Conservation (phyloP, 441 rosid species). For the Theobroma grandiflorum region DNA sequence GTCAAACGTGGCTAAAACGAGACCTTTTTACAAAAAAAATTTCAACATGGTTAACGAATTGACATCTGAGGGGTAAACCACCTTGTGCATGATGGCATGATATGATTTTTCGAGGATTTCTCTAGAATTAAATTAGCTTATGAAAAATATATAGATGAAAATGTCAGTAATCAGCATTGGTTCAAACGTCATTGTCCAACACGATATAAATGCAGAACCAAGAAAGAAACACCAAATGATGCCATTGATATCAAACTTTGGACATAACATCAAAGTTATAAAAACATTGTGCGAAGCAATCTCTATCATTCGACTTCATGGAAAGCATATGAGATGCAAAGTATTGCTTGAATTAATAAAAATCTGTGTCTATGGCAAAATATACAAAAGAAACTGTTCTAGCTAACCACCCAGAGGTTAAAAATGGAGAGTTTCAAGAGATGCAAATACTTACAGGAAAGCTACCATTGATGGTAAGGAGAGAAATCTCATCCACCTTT, state of each 20-base stretch:
- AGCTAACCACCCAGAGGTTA: background rate
- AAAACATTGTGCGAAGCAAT: background rate
- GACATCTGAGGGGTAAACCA: background rate
- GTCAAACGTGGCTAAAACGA: too few relatives aligned
- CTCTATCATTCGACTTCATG: background rate
- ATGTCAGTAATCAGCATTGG: background rate
- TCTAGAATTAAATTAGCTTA: background rate
- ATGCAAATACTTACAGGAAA: slow-evolving; percentile 55
- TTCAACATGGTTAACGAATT: too few relatives aligned
- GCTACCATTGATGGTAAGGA: slow-evolving; percentile 66
- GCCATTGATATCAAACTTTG: background rate
- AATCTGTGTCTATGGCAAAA: background rate
- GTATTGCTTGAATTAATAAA: background rate
- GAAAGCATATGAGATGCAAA: background rate
- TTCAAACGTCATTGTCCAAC: background rate
- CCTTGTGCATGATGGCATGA: background rate
- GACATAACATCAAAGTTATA: background rate
- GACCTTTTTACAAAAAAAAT: too few relatives aligned
- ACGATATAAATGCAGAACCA: background rate
- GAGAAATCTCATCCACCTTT: slow-evolving; percentile 80
- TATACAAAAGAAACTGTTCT: background rate
- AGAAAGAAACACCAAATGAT: background rate
- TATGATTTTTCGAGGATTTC: background rate
- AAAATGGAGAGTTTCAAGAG: background rate
- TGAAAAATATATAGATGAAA: background rate